Percentiles rank a stretch among this genome's conserved stretches.
Evolutionary conservation across 345 rosid species (phyloP).

Genomic region (sweet orange (Citrus sinensis)): DVS_A1.0 CM039163.1:49009501-49010000

Average conservation of each 20-base stretch:
- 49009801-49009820: conserved; percentile 52
- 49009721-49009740: conserved; percentile 50
- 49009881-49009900: conserved; percentile 98
- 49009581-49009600: neutral
- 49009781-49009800: conserved; percentile 42
- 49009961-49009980: neutral
- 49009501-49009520: too few species aligned
- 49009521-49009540: neutral
- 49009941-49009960: neutral
- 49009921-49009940: neutral
- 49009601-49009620: neutral
- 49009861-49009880: conserved; percentile 91
- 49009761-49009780: conserved; percentile 42
- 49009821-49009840: conserved; percentile 52
- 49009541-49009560: neutral
- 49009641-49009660: neutral
- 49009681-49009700: too few species aligned
- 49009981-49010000: neutral
- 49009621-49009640: neutral
- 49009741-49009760: conserved; percentile 59
- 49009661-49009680: neutral
- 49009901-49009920: conserved; percentile 28
- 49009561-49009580: neutral
- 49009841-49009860: conserved; percentile 69
- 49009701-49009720: neutral